phyloP scores from a whole-genome alignment of 2,329 filamentous ascomycete genomes.

The Alternaria sp. region DNA sequence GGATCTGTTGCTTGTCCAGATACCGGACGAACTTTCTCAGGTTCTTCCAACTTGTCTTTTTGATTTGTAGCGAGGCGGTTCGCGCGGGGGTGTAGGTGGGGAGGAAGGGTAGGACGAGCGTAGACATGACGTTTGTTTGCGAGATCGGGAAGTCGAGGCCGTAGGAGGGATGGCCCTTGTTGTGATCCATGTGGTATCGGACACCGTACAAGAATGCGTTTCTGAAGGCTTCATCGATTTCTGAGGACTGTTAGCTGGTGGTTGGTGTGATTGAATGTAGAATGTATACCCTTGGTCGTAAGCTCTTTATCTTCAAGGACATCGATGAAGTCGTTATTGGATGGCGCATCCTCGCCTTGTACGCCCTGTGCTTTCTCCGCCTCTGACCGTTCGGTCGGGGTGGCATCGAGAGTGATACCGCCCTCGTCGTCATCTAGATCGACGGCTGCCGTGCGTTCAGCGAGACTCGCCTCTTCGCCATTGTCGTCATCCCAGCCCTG shows the following conservation, averaged over 20 bases:
- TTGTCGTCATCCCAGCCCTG: constrained; percentile 57
- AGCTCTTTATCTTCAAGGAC: constrained; percentile 58
- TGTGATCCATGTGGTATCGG: constrained; percentile 64
- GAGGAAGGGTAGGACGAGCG: constrained; percentile 70
- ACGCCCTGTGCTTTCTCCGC: constrained; percentile 43
- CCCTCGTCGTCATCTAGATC: constrained; percentile 55
- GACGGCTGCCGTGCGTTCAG: constrained; percentile 51
- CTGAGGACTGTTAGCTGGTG: constrained; percentile 46
- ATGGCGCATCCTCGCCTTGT: constrained; percentile 43
- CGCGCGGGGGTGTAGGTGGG: constrained; percentile 64
- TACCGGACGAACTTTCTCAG: constrained; percentile 73
- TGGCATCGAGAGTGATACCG: constrained; percentile 52
- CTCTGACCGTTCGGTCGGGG: constrained; percentile 36
- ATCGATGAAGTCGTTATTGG: constrained; percentile 43
- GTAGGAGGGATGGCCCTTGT: constrained; percentile 58
- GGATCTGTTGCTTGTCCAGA: constrained; percentile 67
- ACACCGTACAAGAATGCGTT: constrained; percentile 70
- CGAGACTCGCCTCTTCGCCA: constrained; percentile 39
- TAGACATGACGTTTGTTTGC: constrained; percentile 68
- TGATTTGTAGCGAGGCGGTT: constrained; percentile 67
- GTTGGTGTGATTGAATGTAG: no score
- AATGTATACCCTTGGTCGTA: constrained; percentile 60
- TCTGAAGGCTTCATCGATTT: constrained; percentile 70
- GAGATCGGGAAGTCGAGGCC: constrained; percentile 68
- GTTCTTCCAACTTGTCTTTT: constrained; percentile 74